Conservation (phyloP, 2,329 filamentous ascomycete species). For the Aureobasidium melanogenum region DNA sequence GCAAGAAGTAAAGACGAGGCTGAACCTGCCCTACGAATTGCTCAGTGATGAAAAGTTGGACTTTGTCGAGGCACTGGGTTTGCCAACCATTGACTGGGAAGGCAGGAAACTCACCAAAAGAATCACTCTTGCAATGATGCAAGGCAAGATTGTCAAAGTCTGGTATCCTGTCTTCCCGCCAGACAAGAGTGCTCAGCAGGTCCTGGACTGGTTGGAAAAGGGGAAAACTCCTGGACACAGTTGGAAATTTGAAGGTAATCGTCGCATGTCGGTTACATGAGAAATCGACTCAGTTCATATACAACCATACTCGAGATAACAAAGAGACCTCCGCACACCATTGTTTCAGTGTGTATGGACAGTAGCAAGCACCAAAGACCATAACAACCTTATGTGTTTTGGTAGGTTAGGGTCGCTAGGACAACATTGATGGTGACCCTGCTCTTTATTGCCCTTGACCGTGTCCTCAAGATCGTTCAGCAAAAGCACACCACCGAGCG, state of each 20-base stretch:
- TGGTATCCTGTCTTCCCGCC: constrained; percentile 39
- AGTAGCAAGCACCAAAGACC: too few species aligned
- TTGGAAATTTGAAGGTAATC: neutral
- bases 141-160: constrained; percentile 32
- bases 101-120: constrained; percentile 29
- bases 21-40: constrained; percentile 33
- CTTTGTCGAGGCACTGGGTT: constrained; percentile 25
- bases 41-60: constrained; percentile 32
- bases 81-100: constrained; percentile 35
- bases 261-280: neutral
- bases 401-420: neutral
- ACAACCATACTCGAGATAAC: too few species aligned
- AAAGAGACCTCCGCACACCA: too few species aligned
- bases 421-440: neutral
- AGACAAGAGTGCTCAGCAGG: constrained; percentile 31
- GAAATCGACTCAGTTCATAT: neutral
- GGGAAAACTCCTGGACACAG: neutral
- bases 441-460: neutral
- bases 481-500: too few species aligned
- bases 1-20: constrained; percentile 28
- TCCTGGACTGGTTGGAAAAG: constrained; percentile 24
- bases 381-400: neutral
- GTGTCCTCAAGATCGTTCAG: neutral
- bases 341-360: neutral
- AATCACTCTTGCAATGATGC: constrained; percentile 30